Conservation (phyloP, 1,139 yeast species). For the Candida tropicalis region DNA sequence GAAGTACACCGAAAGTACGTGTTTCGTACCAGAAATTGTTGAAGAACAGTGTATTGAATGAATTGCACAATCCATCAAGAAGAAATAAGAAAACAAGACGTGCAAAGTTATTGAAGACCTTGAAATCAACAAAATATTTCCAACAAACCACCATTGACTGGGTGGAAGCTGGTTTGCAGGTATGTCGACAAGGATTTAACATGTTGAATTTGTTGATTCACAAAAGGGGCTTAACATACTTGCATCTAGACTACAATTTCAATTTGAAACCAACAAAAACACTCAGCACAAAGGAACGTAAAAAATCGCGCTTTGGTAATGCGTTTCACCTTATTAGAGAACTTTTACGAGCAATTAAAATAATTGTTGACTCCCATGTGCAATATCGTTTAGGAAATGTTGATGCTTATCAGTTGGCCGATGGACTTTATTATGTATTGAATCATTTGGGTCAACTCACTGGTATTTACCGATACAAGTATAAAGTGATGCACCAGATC, state of each 20-base stretch:
- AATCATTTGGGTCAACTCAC: slow-evolving; percentile 95
- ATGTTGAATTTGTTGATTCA: slow-evolving; percentile 91
- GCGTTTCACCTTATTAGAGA: slow-evolving; percentile 95
- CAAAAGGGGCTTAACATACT: slow-evolving; percentile 85
- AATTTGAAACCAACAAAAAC: slow-evolving; percentile 96
- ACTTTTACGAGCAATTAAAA: slow-evolving; percentile 75
- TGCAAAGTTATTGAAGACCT: slow-evolving; percentile 62
- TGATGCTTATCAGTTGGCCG: slow-evolving; percentile 93
- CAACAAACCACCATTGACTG: slow-evolving; percentile 93
- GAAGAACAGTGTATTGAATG: slow-evolving; percentile 73
- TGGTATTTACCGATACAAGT: slow-evolving; percentile 95
- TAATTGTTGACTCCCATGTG: slow-evolving; percentile 91
- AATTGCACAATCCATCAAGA: slow-evolving; percentile 53
- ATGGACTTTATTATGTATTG: slow-evolving; percentile 85
- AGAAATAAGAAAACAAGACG: slow-evolving; percentile 40
- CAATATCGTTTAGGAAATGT: slow-evolving; percentile 87
- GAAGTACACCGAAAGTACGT: slow-evolving; percentile 72
- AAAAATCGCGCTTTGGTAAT: slow-evolving; percentile 93
- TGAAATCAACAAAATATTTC: slow-evolving; percentile 82
- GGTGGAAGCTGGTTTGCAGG: slow-evolving; percentile 97
- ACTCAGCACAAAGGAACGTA: slow-evolving; percentile 92
- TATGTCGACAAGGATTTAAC: slow-evolving; percentile 90
- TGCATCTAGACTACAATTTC: slow-evolving; percentile 94
- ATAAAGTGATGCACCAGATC: slow-evolving; percentile 97
- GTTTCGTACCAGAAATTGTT: slow-evolving; percentile 86